Evolutionary conservation across 2,329 filamentous ascomycete genomes (phyloP).

Genomic region (Pseudogymnoascus sp.): DNA sequence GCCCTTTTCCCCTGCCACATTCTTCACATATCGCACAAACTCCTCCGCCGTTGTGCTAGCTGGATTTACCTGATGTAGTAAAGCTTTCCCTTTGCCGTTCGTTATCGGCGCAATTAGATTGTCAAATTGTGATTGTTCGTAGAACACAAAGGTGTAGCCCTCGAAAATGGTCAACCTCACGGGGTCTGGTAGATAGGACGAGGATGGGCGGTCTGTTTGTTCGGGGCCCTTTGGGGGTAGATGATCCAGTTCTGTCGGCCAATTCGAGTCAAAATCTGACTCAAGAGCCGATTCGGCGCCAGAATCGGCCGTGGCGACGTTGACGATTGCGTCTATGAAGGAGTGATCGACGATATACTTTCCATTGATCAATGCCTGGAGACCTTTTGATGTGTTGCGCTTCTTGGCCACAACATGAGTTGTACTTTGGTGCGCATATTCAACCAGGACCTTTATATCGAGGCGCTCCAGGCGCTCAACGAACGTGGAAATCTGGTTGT

Average conservation of each 20-base stretch:
- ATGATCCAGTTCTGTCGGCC: constrained; percentile 66
- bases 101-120: constrained; percentile 67
- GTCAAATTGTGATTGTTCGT: constrained; percentile 66
- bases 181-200: constrained; percentile 64
- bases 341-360: constrained; percentile 64
- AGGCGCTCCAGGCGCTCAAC: constrained; percentile 64
- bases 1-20: constrained; percentile 65
- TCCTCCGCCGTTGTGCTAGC: constrained; percentile 63
- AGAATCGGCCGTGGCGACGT: constrained; percentile 42
- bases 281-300: constrained; percentile 57
- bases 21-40: constrained; percentile 68
- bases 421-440: constrained; percentile 62
- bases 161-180: constrained; percentile 66
- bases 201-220: constrained; percentile 56
- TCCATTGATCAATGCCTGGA: constrained; percentile 79
- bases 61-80: constrained; percentile 54
- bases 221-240: constrained; percentile 71
- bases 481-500: constrained; percentile 54
- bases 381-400: constrained; percentile 77
- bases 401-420: constrained; percentile 87
- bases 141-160: constrained; percentile 83
- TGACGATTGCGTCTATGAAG: constrained; percentile 65
- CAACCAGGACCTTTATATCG: constrained; percentile 77
- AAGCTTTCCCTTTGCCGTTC: constrained; percentile 73
- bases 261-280: constrained; percentile 66